phyloP scores from a whole-genome alignment of 768 basidiomycete genomes.

The Tephrocybe sp. region DNA sequence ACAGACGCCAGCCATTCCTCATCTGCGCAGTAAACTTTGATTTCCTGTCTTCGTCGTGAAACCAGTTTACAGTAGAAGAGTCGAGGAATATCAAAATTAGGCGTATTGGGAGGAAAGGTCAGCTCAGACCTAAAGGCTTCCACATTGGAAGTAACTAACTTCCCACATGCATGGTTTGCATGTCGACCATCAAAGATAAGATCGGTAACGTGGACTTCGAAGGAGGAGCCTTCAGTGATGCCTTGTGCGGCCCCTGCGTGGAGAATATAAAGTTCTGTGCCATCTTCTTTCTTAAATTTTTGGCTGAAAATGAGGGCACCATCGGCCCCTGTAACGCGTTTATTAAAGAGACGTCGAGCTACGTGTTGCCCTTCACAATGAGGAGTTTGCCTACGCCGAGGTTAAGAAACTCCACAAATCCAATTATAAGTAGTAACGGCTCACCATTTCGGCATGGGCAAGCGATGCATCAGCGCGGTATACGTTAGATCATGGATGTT shows the following conservation, averaged over 20 bases:
- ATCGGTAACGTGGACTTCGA: conserved; percentile 23
- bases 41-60: conserved; percentile 12
- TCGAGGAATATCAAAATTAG: conserved; percentile 10
- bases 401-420: neutral
- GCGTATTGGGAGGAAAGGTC: neutral
- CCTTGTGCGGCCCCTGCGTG: conserved; percentile 32
- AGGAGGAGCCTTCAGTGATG: conserved; percentile 24
- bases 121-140: conserved; percentile 21
- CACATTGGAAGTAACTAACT: conserved; percentile 19
- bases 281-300: conserved; percentile 6
- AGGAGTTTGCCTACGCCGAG: conserved; percentile 27
- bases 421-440: neutral
- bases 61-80: conserved; percentile 26
- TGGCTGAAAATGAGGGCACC: conserved; percentile 24
- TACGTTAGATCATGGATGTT: conserved; percentile 28
- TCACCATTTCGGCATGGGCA: conserved; percentile 27
- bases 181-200: conserved; percentile 15
- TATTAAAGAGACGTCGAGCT: conserved; percentile 30
- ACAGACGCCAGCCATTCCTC: conserved; percentile 23
- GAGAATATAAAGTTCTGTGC: conserved; percentile 15
- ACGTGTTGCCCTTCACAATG: conserved; percentile 32
- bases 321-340: conserved; percentile 24
- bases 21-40: conserved; percentile 24
- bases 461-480: conserved; percentile 27
- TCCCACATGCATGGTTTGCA: conserved; percentile 21